Evolutionary conservation across 2,329 filamentous ascomycete genomes (phyloP), one percentile per base, ranked within the genome.

Genomic region (Claviceps fusiformis): DNA sequence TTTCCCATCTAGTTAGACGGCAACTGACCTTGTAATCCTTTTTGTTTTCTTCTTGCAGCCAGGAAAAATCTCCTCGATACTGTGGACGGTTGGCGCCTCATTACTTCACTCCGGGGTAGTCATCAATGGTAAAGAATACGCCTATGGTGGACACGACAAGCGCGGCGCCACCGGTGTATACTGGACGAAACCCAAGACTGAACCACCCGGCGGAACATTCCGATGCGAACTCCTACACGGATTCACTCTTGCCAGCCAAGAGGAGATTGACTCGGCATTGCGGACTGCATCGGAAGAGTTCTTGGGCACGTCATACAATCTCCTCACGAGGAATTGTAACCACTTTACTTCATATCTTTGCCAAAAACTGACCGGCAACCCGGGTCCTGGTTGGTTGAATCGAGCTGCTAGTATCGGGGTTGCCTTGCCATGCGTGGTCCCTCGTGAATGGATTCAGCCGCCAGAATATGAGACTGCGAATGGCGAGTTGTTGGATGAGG

Each of bases 281-380:
- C 80, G 78, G 62, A 74, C 75, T 55, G 85, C 84, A 13, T 88
- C 85, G 1, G 78, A 85, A 46, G 77, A 84, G 61, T 95, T 93
- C 63, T 77, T 83, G 55, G 89, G 89, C 29, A 83, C 83, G 0
- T 79, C 79, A 15, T 93, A 95, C 70, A 92, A 93, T 64, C 78
- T 95, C 15, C 76, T 95, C 48, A 89, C 84, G 24, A 83, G 83
- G 62, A 95, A 95, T 69, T 95, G 89, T 77, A 95, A 95, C 67
- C 89, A 95, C 67, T 95, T 95, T 67, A 92, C 88, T 2, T 82
- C 82, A 24, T 82, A 86, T 62, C 77, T 95, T 19, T 90, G 86
- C 69, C 75, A 85, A 66, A 80, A 80, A 60, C 76, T 95, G 54
- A 92, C 87, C 2, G 81, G 83, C 6, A 78, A 80, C 49, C 73